Percentiles rank a stretch among this genome's conserved stretches.
phyloP scores from a whole-genome alignment of 495 filamentous ascomycete genomes.

The Cercophora newfieldiana region DNA sequence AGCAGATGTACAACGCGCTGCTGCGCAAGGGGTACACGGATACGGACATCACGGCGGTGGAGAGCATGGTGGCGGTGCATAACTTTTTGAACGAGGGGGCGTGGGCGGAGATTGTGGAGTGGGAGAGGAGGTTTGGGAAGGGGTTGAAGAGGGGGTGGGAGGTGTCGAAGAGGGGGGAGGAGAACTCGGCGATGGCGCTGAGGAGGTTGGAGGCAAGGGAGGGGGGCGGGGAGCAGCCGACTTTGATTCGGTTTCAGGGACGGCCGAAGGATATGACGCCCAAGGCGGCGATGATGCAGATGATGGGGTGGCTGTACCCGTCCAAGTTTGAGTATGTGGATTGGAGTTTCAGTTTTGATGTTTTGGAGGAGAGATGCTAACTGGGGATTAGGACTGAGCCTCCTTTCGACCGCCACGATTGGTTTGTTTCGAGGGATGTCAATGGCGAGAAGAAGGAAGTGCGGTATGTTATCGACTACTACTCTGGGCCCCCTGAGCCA shows the following conservation, averaged over 20 bases:
- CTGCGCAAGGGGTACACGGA: slow-evolving; percentile 93
- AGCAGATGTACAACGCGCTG: slow-evolving; percentile 99
- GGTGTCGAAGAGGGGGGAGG: slow-evolving; percentile 72
- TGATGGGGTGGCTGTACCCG: slow-evolving; percentile 78
- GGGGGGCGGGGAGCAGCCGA: slow-evolving; percentile 53
- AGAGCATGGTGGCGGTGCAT: slow-evolving; percentile 95
- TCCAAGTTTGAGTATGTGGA: slow-evolving; percentile 65
- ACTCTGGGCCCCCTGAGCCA: slow-evolving; percentile 80
- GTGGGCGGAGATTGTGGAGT: slow-evolving; percentile 88
- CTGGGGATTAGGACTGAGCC: slow-evolving; percentile 59
- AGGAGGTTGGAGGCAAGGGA: slow-evolving; percentile 39
- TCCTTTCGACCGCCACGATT: slow-evolving; percentile 98
- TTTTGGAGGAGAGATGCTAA: not conserved
- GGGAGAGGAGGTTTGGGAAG: slow-evolving; percentile 80
- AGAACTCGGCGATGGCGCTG: slow-evolving; percentile 38
- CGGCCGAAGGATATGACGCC: slow-evolving; percentile 86
- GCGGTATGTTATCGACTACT: slow-evolving; percentile 98
- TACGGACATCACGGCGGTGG: slow-evolving; percentile 89
- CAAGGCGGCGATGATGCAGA: slow-evolving; percentile 78
- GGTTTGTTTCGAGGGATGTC: slow-evolving; percentile 76
- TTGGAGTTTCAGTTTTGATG: slow-evolving; percentile 4
- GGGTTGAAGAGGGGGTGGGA: slow-evolving; percentile 73
- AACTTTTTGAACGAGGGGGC: slow-evolving; percentile 98
- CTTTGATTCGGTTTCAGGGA: slow-evolving; percentile 82
- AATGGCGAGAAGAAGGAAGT: slow-evolving; percentile 68